Conservation (phyloP, 805 yeast species). For the Lipomyces orientalis region DNA sequence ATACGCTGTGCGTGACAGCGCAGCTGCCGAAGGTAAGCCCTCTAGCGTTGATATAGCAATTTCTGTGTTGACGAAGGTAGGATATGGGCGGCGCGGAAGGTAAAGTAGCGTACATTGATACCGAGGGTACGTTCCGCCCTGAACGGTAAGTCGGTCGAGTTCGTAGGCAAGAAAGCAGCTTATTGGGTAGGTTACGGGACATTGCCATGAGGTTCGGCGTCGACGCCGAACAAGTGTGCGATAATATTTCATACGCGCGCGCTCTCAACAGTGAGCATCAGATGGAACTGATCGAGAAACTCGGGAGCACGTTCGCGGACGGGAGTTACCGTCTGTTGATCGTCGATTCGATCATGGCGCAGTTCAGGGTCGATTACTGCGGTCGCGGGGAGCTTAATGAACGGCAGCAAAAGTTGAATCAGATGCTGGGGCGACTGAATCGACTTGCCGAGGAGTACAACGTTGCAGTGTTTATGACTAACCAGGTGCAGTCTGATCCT, state of each 20-base stretch:
- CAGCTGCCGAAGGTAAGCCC: constrained; percentile 54
- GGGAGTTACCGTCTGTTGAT: constrained; percentile 66
- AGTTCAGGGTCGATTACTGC: constrained; percentile 76
- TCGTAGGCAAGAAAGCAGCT: not conserved
- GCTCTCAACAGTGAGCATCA: constrained; percentile 83
- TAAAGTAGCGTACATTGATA: constrained; percentile 77
- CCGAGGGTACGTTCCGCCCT: constrained; percentile 83
- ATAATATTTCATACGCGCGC: constrained; percentile 74
- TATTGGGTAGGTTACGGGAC: constrained; percentile 52
- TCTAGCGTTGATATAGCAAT: not conserved
- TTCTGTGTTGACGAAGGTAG: constrained; percentile 1
- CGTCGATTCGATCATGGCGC: constrained; percentile 79
- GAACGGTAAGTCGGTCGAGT: constrained; percentile 46
- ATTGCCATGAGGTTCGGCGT: constrained; percentile 73
- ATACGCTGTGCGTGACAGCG: constrained; percentile 76
- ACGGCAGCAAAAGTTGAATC: constrained; percentile 72
- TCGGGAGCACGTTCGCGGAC: constrained; percentile 69
- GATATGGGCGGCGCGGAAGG: constrained; percentile 81
- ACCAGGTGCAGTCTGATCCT: constrained; percentile 80
- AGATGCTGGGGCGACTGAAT: constrained; percentile 57
- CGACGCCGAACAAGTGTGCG: constrained; percentile 63
- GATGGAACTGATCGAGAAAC: constrained; percentile 68
- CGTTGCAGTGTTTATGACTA: constrained; percentile 73
- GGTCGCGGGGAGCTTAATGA: constrained; percentile 82
- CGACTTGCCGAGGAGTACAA: constrained; percentile 79